Conservation (phyloP, 176 grass and related monocot genomes). For the Carex littledalei region DNA sequence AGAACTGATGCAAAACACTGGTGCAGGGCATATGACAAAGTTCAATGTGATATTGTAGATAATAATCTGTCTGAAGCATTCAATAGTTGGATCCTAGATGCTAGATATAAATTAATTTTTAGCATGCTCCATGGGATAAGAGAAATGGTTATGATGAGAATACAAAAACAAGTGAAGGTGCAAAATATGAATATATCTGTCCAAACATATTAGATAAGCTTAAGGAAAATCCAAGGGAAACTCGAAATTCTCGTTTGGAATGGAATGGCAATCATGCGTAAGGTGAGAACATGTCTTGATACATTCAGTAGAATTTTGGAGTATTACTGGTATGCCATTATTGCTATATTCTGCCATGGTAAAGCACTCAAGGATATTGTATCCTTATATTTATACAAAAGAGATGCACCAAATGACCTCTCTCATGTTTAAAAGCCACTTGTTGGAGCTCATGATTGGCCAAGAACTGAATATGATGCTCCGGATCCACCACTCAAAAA, state of each 20-base stretch:
- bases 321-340: not conserved
- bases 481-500: too few relatives aligned
- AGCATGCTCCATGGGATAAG: too few relatives aligned
- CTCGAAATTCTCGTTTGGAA: too few relatives aligned
- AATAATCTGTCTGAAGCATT: not conserved
- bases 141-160: not conserved
- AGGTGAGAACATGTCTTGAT: not conserved
- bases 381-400: not conserved
- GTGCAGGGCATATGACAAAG: not conserved
- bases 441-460: too few relatives aligned
- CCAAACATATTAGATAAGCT: not conserved
- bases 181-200: not conserved
- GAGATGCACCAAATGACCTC: not conserved
- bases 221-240: too few relatives aligned
- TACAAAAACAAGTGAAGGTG: not conserved
- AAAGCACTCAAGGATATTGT: not conserved
- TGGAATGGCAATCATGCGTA: not conserved
- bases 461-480: too few relatives aligned
- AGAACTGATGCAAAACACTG: not conserved
- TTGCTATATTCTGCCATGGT: not conserved
- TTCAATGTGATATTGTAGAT: not conserved
- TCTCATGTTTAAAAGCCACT: not conserved
- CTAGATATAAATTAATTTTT: not conserved
- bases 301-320: not conserved
- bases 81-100: conserved; percentile 2